Percentiles rank a stretch among this genome's conserved stretches.
phyloP scores from a whole-genome alignment of 2,329 filamentous ascomycete genomes.

The Xylaria sp. region DNA sequence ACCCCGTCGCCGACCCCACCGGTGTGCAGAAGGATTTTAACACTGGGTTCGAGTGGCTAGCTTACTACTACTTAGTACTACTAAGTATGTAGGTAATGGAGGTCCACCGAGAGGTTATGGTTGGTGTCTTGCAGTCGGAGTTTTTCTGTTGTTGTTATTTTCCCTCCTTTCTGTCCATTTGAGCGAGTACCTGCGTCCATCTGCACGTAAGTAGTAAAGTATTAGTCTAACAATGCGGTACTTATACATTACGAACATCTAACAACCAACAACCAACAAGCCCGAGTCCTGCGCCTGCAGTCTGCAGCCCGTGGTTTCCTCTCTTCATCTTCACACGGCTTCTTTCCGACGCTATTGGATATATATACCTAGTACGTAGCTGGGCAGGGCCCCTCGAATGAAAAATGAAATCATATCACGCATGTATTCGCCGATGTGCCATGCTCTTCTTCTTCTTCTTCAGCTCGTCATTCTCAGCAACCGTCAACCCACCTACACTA shows the following conservation, averaged over 20 bases:
- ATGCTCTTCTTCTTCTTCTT: too few relatives aligned
- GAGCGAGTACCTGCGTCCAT: slow-evolving; percentile 4
- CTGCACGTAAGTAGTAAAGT: not conserved
- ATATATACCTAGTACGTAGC: too few relatives aligned
- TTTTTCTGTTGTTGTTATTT: too few relatives aligned
- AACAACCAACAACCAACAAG: not conserved
- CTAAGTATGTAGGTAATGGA: not conserved
- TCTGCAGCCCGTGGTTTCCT: not conserved
- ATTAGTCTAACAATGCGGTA: too few relatives aligned
- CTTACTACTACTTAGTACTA: slow-evolving; percentile 13
- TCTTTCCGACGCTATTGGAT: slow-evolving; percentile 5
- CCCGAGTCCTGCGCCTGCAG: slow-evolving; percentile 11
- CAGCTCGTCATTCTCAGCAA: too few relatives aligned
- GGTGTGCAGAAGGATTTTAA: slow-evolving; percentile 19
- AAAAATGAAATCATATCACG: not conserved
- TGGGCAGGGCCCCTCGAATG: not conserved
- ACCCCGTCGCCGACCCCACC: slow-evolving; percentile 8
- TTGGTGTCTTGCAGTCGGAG: slow-evolving; percentile 8
- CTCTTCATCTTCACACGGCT: slow-evolving; percentile 7
- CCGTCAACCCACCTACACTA: too few relatives aligned
- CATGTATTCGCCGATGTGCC: not conserved
- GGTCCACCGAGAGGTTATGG: not conserved
- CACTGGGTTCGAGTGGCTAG: slow-evolving; percentile 3
- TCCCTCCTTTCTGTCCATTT: too few relatives aligned
- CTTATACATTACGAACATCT: too few relatives aligned